Base-by-base conservation (phyloP, 2,329 filamentous ascomycete genomes). In the Fusarium udum region DNA sequence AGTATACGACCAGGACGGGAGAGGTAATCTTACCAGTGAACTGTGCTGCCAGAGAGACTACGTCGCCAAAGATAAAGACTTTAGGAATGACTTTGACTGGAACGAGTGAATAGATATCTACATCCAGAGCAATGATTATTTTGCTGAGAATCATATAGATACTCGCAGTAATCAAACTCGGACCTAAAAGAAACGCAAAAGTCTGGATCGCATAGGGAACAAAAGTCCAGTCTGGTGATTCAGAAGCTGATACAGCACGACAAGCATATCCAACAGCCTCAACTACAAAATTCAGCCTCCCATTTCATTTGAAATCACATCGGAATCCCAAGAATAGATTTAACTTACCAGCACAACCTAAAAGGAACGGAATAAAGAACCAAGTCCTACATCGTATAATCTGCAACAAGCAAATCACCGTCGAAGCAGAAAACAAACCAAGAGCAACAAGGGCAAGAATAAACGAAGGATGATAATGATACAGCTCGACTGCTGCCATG, bases 321-420 rank as follows among this genome's bases (percentile, higher is more conserved):
- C 22, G 14, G 8, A 14, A n/a, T 42, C 13, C 20, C 15, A 42
- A 24, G 15, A 11, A 42, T 43, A 6, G 15, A 22, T 16, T 32
- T 0, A n/a, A 32, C 79, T 76, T 79, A 87, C 86, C 85, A 9
- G 83, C 51, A 31, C 85, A 85, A 1, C 87, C 87, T 10, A 88
- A 77, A 12, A 85, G 68, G 40, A 89, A 85, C 0, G 87, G 84
- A 4, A 85, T 83, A 67, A 87, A 84, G 75, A 86, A 88, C 85
- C 85, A 88, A 6, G 85, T 85, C 52, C 83, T 79, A 4, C 80
- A 79, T 46, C 77, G 75, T n/a, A 84, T 43, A 31, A 87, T 71
- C 58, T 84, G 84, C 28, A 78, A 82, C 28, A 78, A 48, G 69
- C 87, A 85, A 1, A 82, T 53, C 0, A 77, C 37, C 0, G 82